Evolutionary conservation across 208 protist species (phyloP), one percentile per base, ranked within the genome.

Genomic region (Histomonas meleagridis): DNA sequence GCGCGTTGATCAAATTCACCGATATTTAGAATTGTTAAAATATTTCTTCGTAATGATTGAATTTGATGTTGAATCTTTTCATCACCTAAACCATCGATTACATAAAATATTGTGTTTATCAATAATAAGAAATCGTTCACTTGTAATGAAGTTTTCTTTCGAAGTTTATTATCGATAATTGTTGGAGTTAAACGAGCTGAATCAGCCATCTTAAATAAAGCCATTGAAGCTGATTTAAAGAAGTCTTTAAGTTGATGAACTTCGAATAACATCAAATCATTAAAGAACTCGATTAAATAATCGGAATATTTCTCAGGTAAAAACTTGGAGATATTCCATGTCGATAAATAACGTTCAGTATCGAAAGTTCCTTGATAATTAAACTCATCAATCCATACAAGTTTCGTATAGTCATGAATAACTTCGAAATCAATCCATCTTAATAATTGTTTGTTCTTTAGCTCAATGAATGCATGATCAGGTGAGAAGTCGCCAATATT

Each of bases 371-470:
- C 28, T 32, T 86, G 76, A 49, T 86, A 49, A 48, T 86, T 86
- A 28, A 57, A 86, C 16, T 46, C 21, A 57, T 86, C 76, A 9
- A 86, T 51, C 76, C 76, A 86, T n/a, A 86, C 76, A 48, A 86
- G 76, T 86, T 86, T 55, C 3, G 51, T 28, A n/a, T 38, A 86
- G 7, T 7, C 26, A 38, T 43, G 9, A 16, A 86, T 86, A 9
- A 12, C 16, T 7, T 32, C 1, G 5, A 86, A 86, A 10, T 86
- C 76, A 55, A 86, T 46, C 14, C 76, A 26, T 1, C 23, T 32
- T 16, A 48, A 23, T 0, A 86, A 14, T 18, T 51, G 40, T 21
- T 86, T 86, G 0, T 51, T 5, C 7, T 86, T 86, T 1, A 86
- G 4, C 38, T 43, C 76, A 26, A 51, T 49, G 35, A 86, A 38